Percentiles rank a stretch among this genome's conserved stretches.
Conservation (phyloP, 352 stramenopile species). For the Pythium chondricola region DNA sequence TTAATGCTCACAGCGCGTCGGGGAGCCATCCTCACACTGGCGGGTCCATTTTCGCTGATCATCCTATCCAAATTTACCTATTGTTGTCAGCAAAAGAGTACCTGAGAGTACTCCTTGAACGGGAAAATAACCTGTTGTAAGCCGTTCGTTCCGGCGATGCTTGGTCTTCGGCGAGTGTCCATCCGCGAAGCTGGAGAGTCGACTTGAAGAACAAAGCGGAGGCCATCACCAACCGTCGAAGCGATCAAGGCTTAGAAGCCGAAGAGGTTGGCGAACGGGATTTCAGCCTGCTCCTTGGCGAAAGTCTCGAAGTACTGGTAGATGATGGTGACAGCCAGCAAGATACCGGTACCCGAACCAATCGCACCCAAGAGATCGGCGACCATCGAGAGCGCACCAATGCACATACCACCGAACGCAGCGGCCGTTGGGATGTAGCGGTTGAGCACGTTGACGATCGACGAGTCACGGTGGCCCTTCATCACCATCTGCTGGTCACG, state of each 20-base stretch:
- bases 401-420: slow-evolving; percentile 99
- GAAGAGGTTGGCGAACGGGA: slow-evolving; percentile 74
- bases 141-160: slow-evolving; percentile 17
- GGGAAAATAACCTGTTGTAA: slow-evolving; percentile 68
- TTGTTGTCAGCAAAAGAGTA: slow-evolving; percentile 81
- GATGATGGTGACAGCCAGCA: slow-evolving; percentile 99
- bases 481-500: slow-evolving; percentile 99
- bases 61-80: slow-evolving; percentile 30
- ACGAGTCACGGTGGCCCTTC: slow-evolving; percentile 98
- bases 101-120: slow-evolving; percentile 84
- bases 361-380: slow-evolving; percentile 98
- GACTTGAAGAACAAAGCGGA: no score
- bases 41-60: slow-evolving; percentile 54
- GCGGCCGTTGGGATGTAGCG: slow-evolving; percentile 99
- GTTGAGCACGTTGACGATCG: slow-evolving; percentile 98
- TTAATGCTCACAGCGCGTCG: slow-evolving; percentile 38
- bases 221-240: no score
- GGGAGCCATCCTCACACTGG: slow-evolving; percentile 39
- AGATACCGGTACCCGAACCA: slow-evolving; percentile 97
- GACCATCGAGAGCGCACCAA: slow-evolving; percentile 97
- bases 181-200: no score
- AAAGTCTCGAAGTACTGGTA: slow-evolving; percentile 99
- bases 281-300: slow-evolving; percentile 89
- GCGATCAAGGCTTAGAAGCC: slow-evolving; percentile 84
- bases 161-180: slow-evolving; percentile 2